Base-by-base conservation (phyloP, 2,329 filamentous ascomycete species). In the Dothideomycetes sp. region DNA sequence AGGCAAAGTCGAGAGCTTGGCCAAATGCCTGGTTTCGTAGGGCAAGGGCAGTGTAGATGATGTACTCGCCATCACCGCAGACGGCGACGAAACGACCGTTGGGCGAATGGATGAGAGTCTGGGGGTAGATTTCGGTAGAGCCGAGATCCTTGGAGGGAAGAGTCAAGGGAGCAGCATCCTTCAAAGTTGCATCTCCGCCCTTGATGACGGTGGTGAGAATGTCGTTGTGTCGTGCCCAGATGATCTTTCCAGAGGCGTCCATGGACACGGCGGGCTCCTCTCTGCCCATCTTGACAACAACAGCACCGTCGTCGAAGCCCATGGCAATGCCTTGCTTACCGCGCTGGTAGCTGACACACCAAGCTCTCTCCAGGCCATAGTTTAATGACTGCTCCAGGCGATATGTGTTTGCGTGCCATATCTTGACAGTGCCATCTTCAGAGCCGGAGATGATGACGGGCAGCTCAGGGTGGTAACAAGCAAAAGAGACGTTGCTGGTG, bases 361-460 rank as follows among this genome's bases (percentile, higher is more conserved):
- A 98, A 40, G 89, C 91, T 55, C 91, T 77, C 63, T 98, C 91
- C 36, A 98, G 67, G 19, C 88, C 91, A 61, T 98, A 98, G 66
- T 86, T 95, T 46, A 98, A 69, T 1, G 88, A 94, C 59, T 96
- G 91, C 63, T 96, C 91, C 44, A 96, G 75, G 49, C 91, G 76
- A 64, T 96, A 96, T 38, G 91, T 98, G 57, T 94, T 95, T 48
- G 89, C 88, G 60, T 98, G 88, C 91, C 91, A 98, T 61, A 98
- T 88, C 64, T 94, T 93, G 58, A 98, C 80, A 1, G 88, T 94
- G 48, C 89, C 89, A 62, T 98, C 91, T 64, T 98, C 91, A 18
- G 89, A 96, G 52, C 91, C 91, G 17, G 91, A 96, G 41, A 98
- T 89, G 55, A 98, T 98, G 49, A 98, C 81, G 2, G 91, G 91